phyloP scores from a whole-genome alignment of 2,329 filamentous ascomycete genomes.

The Alternaria atra region DNA sequence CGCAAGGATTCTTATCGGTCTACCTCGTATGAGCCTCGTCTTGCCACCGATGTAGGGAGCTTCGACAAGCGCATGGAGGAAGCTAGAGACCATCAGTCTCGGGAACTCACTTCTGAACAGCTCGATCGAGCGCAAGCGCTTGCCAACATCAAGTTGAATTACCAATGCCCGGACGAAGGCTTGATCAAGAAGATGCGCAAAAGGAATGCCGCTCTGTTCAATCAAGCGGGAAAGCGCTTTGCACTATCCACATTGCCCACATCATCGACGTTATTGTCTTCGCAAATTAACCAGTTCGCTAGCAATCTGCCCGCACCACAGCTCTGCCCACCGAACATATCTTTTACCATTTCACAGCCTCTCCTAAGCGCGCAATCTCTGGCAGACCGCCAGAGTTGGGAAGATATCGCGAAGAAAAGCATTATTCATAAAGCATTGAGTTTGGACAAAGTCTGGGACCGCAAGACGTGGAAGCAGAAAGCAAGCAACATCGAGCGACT shows the following conservation, averaged over 20 bases:
- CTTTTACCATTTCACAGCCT: neutral
- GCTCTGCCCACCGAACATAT: neutral
- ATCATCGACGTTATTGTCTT: neutral
- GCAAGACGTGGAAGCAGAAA: slow-evolving; percentile 21
- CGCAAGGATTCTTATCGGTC: neutral
- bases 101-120: neutral
- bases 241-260: neutral
- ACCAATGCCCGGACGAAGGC: slow-evolving; percentile 4
- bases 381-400: neutral
- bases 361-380: neutral
- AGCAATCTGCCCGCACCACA: neutral
- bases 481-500: slow-evolving; percentile 13
- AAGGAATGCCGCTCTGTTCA: neutral
- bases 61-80: neutral
- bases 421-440: slow-evolving; percentile 6
- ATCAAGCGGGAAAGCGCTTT: neutral
- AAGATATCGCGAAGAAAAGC: neutral
- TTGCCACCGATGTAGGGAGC: neutral
- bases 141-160: slow-evolving; percentile 8
- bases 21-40: neutral
- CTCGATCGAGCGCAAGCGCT: neutral
- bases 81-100: neutral
- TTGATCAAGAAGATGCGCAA: neutral
- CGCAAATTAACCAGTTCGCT: neutral
- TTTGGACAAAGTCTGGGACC: slow-evolving; percentile 12